Base-by-base conservation (phyloP, 768 basidiomycete genomes). In the Naganishia onofrii region DNA sequence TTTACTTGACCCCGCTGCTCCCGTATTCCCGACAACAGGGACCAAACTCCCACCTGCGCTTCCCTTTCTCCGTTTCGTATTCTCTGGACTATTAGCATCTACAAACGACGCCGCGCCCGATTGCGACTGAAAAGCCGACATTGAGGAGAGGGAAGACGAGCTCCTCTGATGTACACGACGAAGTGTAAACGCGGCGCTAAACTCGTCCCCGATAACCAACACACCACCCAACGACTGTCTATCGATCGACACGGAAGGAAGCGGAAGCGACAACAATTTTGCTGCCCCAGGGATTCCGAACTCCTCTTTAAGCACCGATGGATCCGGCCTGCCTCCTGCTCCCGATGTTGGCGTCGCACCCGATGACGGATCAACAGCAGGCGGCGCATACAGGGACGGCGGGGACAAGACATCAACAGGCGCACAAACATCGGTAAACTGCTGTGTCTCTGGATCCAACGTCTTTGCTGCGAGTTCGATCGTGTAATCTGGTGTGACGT, bases 151-250 rank as follows among this genome's bases (percentile, higher is more conserved):
- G 38, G 71, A 13, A 57, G 72, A 52, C 54, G 71, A 9, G 73
- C 75, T 56, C 72, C 53, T 28, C 75, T 76, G 58, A 74, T 74
- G 1, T 66, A 74, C 5, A 67, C 69, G 6, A 72, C 44, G 8
- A 68, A 78, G 48, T 4, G 68, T 66, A 51, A 76, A 78, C 13
- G 77, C 64, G 6, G 75, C 76, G n/a, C 70, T 64, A 54, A 75
- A 75, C 53, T 80, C 79, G 70, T 80, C 79, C 3, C 79, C 79
- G 13, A 79, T 76, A 60, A 80, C 77, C 9, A 79, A 52, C 0
- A 75, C 44, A 12, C 67, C 68, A 23, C 69, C 69, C 19, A 68
- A 48, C 60, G 2, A 1, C 10, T 28, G 23, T 7, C 46, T 42
- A n/a, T 38, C 60, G 38, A 63, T 13, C 15, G 38, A 19, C 31